Conservation (phyloP, 2,329 filamentous ascomycete species). For the Phaeosphaeriaceae sp. region DNA sequence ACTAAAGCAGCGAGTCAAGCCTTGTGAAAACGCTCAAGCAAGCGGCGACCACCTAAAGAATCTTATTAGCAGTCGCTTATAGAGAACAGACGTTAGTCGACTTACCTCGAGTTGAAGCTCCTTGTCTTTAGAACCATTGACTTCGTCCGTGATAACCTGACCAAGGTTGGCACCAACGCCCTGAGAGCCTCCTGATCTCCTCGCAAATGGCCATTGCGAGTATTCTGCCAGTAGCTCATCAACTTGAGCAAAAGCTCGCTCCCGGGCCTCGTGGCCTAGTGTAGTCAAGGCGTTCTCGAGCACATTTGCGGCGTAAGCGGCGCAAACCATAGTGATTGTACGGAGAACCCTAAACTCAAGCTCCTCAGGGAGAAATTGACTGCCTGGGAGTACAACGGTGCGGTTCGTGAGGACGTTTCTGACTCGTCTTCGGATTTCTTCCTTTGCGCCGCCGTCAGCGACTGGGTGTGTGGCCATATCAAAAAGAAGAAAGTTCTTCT, state of each 20-base stretch:
- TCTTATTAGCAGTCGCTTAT: conserved; percentile 24
- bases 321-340: conserved; percentile 95
- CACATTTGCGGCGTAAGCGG: conserved; percentile 96
- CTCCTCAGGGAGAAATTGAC: conserved; percentile 89
- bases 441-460: conserved; percentile 94
- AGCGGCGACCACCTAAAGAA: conserved; percentile 76
- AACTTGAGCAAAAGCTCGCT: conserved; percentile 94
- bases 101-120: conserved; percentile 93
- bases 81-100: conserved; percentile 6
- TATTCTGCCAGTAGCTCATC: conserved; percentile 96
- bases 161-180: conserved; percentile 93
- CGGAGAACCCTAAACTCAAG: conserved; percentile 93
- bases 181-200: conserved; percentile 74
- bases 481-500: conserved; percentile 98
- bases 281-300: conserved; percentile 96
- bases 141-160: conserved; percentile 84
- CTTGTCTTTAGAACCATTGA: conserved; percentile 86
- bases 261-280: conserved; percentile 89
- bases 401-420: conserved; percentile 91
- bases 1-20: conserved; percentile 87
- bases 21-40: conserved; percentile 97
- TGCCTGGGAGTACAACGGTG: conserved; percentile 86
- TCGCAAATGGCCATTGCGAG: conserved; percentile 95
- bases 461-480: conserved; percentile 99
- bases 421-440: conserved; percentile 92